phyloP scores from a whole-genome alignment of 2,329 filamentous ascomycete species.

The Ophiostoma pallidulum region DNA sequence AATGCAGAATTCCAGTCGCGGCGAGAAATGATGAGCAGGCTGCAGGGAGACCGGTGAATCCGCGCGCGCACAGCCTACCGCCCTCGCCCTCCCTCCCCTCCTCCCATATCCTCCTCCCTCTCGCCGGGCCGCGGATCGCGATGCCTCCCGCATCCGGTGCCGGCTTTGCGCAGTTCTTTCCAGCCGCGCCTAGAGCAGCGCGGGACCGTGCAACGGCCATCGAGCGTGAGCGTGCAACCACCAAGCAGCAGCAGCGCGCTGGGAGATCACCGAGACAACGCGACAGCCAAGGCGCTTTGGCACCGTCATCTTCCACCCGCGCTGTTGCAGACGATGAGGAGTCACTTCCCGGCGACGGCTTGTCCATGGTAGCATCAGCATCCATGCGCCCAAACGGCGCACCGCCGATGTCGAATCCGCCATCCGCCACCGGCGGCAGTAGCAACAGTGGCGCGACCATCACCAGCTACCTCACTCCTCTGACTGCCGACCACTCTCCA shows the following conservation, averaged over 20 bases:
- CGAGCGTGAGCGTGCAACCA: conserved; percentile 50
- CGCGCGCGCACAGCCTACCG: conserved; percentile 15
- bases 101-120: background rate
- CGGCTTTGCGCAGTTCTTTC: conserved; percentile 82
- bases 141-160: conserved; percentile 71
- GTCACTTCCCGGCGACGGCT: conserved; percentile 52
- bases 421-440: conserved; percentile 25
- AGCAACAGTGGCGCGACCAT: no score
- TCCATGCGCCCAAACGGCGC: conserved; percentile 49
- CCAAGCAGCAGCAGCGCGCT: conserved; percentile 18
- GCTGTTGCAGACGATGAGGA: conserved; percentile 46
- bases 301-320: conserved; percentile 22
- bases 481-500: conserved; percentile 44
- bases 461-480: conserved; percentile 41
- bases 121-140: conserved; percentile 37
- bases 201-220: conserved; percentile 41
- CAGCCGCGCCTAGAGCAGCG: conserved; percentile 60
- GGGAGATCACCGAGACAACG: conserved; percentile 24
- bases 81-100: no score
- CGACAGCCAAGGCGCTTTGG: background rate
- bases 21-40: conserved; percentile 48
- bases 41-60: conserved; percentile 43
- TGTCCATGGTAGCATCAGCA: conserved; percentile 37
- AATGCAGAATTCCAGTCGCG: conserved; percentile 18
- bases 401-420: conserved; percentile 1